Base-by-base conservation (phyloP, 2,329 filamentous ascomycete genomes). In the Aspergillus proliferans region DNA sequence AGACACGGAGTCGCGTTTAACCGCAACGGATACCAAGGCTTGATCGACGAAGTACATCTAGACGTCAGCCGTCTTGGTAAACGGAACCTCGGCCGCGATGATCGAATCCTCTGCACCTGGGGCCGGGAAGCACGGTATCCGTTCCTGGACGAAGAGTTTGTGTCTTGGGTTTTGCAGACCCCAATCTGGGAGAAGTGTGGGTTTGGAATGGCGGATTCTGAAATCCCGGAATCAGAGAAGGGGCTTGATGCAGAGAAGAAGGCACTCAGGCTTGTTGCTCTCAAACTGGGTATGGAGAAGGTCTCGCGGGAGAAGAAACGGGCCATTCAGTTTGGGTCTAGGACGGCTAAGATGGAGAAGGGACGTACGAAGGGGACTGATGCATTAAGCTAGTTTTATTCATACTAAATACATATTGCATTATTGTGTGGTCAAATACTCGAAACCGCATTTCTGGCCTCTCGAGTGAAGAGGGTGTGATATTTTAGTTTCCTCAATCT, bases 61-160 rank as follows among this genome's bases (percentile, higher is more conserved):
- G 93, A 98, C 53, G 85, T 97, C 34, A 76, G 81, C 43, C 82
- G 94, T 21, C 81, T 98, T 1, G 91, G 92, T 1, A 89, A 93
- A 69, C 83, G 93, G n/a, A 98, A 98, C 57, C 78, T 98, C 6
- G 94, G 93, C 3, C 84, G 93, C 8, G 93, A 98, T 62, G 94
- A 98, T 69, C 82, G 93, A 21, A 86, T 91, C 15, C 88, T 96
- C 68, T 85, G 88, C 2, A 81, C 95, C 62, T 97, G 91, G 87
- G 83, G 87, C 12, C 85, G 85, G 52, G 93, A 98, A 69, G 87
- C 87, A 28, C 81, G 93, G 33, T 96, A 94, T 63, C 93, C 94
- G 0, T 98, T 82, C 61, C 78, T 98, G 0, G 93, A 97, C 53
- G 93, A 98, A 68, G 76, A 81, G 2, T 79, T 98, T 41, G 84